Percentiles rank a stretch among this genome's conserved stretches.
Conservation (phyloP, 441 rosid genomes). For the Eruca vesicaria region DNA sequence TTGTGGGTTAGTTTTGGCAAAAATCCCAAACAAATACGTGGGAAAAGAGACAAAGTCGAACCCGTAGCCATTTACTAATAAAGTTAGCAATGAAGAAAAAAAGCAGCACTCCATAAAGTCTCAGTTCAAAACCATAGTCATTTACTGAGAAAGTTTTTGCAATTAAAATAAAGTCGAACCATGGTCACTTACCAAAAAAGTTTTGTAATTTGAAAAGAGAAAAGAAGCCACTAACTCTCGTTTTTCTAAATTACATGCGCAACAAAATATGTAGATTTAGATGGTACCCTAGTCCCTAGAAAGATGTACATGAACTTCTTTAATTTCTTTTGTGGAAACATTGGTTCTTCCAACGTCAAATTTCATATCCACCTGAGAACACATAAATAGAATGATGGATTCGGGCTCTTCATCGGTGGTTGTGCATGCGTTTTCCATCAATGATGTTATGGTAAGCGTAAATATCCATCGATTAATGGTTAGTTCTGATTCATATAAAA, state of each 20-base stretch:
- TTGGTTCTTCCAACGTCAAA: conserved; percentile 9
- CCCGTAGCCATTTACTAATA: neutral
- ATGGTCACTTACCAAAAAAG: neutral
- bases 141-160: neutral
- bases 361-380: conserved; percentile 12
- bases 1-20: too few relatives aligned
- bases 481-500: neutral
- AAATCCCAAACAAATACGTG: neutral
- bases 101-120: neutral
- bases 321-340: neutral
- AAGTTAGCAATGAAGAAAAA: neutral
- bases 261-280: conserved; percentile 1
- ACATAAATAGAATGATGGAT: conserved; percentile 7
- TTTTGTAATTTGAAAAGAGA: neutral
- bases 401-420: conserved; percentile 2
- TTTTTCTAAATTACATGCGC: conserved; percentile 18
- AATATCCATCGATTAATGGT: neutral
- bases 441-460: neutral
- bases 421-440: neutral
- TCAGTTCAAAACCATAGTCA: neutral
- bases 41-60: neutral
- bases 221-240: conserved; percentile 19
- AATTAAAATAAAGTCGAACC: neutral
- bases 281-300: neutral
- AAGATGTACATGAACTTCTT: neutral